Percentiles rank a stretch among this genome's conserved stretches.
phyloP scores from a whole-genome alignment of 2,329 filamentous ascomycete species.

The Pestalotiopsis sp. region DNA sequence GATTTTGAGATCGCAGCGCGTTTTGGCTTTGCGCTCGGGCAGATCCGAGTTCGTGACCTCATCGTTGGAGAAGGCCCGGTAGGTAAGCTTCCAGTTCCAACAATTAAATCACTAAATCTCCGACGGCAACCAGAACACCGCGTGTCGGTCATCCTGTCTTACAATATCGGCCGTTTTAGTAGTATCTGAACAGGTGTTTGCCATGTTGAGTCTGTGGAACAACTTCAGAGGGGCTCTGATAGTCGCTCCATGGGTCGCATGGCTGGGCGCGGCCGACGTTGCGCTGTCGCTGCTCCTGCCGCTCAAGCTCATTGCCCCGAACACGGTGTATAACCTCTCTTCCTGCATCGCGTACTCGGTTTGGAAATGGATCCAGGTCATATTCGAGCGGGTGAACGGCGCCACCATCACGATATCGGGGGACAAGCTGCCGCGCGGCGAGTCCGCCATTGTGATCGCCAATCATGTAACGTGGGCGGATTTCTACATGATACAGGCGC shows the following conservation, averaged over 20 bases:
- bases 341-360: constrained; percentile 57
- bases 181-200: neutral
- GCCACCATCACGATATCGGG: constrained; percentile 57
- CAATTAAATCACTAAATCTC: neutral
- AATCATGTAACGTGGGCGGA: constrained; percentile 67
- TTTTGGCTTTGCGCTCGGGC: neutral
- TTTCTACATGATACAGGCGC: constrained; percentile 66
- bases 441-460: constrained; percentile 62
- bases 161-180: neutral
- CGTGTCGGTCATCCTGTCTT: neutral
- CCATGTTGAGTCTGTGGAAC: constrained; percentile 17
- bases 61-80: neutral
- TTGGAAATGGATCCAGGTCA: constrained; percentile 60
- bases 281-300: constrained; percentile 52
- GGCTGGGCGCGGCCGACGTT: constrained; percentile 55
- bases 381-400: constrained; percentile 58
- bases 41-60: constrained; percentile 1
- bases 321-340: constrained; percentile 55
- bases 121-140: neutral
- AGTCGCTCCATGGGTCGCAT: constrained; percentile 54
- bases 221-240: constrained; percentile 47
- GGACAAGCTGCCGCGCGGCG: constrained; percentile 51
- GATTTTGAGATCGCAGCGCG: neutral
- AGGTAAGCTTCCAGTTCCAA: neutral
- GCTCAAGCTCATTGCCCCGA: constrained; percentile 49